These are phyloP conservation scores for Arthrobotrys iridis DNA, from an alignment of 2,329 filamentous ascomycete genomes.

Conservation along the genomic window DNA sequence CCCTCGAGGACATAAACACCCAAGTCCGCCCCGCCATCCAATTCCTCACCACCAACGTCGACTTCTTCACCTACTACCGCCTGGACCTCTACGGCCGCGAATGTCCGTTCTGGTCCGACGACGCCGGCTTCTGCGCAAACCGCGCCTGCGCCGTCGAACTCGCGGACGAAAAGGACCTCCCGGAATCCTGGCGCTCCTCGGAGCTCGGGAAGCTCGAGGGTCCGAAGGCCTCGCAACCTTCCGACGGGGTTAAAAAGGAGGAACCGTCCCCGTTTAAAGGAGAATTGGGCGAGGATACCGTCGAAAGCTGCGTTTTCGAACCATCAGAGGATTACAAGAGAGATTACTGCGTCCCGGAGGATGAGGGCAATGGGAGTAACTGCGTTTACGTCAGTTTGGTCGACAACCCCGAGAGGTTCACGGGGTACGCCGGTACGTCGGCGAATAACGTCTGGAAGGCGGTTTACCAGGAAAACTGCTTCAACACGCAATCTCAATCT, in stretches of 20 bases:
- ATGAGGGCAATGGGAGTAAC: constrained; percentile 74
- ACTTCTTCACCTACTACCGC: constrained; percentile 98
- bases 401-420: constrained; percentile 94
- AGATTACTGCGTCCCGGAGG: constrained; percentile 95
- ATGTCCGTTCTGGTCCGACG: constrained; percentile 96
- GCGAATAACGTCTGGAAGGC: constrained; percentile 94
- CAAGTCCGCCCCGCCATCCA: constrained; percentile 79
- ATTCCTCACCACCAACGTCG: constrained; percentile 83
- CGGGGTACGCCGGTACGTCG: constrained; percentile 86
- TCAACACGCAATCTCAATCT: constrained; percentile 65
- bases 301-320: constrained; percentile 95
- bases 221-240: constrained; percentile 88
- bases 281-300: constrained; percentile 82
- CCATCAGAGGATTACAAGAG: constrained; percentile 71
- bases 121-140: constrained; percentile 93
- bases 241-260: constrained; percentile 76
- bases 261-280: constrained; percentile 77
- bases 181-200: constrained; percentile 87
- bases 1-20: constrained; percentile 84
- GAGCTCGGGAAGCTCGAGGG: constrained; percentile 93
- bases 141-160: constrained; percentile 96
- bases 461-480: constrained; percentile 97
- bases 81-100: constrained; percentile 92
- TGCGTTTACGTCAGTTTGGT: constrained; percentile 96
- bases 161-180: constrained; percentile 93